Percentiles rank a stretch among this genome's conserved stretches.
Conservation (phyloP, 208 protist genomes). For the Porcisia hertigi region DNA sequence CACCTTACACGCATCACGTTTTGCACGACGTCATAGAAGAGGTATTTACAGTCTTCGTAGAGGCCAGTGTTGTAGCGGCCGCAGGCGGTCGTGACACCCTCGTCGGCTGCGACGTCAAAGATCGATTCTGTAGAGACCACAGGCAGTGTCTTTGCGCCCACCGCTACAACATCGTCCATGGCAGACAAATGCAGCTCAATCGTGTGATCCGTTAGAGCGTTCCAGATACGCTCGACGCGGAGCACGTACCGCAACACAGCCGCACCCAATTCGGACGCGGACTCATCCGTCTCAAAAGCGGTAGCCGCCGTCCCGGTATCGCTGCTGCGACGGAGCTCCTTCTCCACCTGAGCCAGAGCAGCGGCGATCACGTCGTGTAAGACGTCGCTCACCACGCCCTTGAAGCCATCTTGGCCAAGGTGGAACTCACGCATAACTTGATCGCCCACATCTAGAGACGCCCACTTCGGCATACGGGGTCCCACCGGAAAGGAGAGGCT, state of each 20-base stretch:
- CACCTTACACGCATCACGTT: conserved; percentile 11
- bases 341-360: conserved; percentile 11
- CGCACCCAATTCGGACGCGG: not conserved
- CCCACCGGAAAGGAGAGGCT: conserved; percentile 10
- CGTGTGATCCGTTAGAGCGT: conserved; percentile 18
- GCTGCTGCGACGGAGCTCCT: not conserved
- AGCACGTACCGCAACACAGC: conserved; percentile 20
- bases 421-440: conserved; percentile 21
- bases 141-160: conserved; percentile 9
- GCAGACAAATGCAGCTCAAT: conserved; percentile 16
- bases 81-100: not conserved
- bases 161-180: conserved; percentile 6
- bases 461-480: conserved; percentile 23
- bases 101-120: not conserved
- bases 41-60: conserved; percentile 9
- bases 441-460: conserved; percentile 24
- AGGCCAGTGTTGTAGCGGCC: conserved; percentile 15
- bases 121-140: not conserved
- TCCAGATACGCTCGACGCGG: conserved; percentile 22
- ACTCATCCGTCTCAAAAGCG: conserved; percentile 7
- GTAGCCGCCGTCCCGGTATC: not conserved
- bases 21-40: conserved; percentile 26
- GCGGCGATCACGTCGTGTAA: conserved; percentile 12
- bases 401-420: conserved; percentile 21
- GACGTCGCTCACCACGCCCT: conserved; percentile 17